Evolutionary conservation across 805 yeast genomes (phyloP).

Genomic region (Lipomyces orientalis): DNA sequence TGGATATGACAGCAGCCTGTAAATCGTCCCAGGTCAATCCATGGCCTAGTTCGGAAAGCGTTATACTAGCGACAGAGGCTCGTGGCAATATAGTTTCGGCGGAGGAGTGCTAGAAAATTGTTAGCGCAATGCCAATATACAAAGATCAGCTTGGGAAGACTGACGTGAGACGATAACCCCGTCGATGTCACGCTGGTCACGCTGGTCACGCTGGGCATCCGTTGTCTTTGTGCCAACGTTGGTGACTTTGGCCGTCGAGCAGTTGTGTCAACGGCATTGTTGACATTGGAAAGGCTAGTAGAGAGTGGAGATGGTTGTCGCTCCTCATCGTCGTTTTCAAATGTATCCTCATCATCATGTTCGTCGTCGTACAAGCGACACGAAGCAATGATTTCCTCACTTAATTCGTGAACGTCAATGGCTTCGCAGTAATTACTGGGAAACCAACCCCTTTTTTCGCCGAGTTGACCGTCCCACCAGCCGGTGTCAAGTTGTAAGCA

Average conservation of each 20-base stretch:
- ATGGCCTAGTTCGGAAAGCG: background rate
- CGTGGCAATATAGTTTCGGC: background rate
- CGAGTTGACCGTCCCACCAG: conserved; percentile 54
- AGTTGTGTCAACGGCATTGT: conserved; percentile 2
- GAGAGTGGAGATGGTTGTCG: conserved; percentile 7
- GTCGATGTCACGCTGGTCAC: background rate
- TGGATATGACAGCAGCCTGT: conserved; percentile 5
- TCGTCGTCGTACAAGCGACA: conserved; percentile 8
- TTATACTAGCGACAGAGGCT: background rate
- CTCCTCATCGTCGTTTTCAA: conserved; percentile 14
- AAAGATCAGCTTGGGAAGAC: background rate
- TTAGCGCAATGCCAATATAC: background rate
- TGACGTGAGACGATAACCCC: background rate
- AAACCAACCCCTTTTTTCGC: conserved; percentile 51
- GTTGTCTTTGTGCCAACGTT: background rate
- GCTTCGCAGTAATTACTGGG: conserved; percentile 56
- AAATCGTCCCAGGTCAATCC: conserved; percentile 21
- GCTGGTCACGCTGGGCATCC: background rate
- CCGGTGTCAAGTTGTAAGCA: conserved; percentile 50
- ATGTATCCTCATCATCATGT: conserved; percentile 9
- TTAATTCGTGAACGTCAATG: conserved; percentile 34
- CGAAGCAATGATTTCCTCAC: conserved; percentile 8
- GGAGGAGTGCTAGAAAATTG: background rate
- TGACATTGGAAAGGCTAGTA: conserved; percentile 5
- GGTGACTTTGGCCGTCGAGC: background rate